Conservation (phyloP, 306 rosid genomes). For the Dicorynia guianensis region DNA sequence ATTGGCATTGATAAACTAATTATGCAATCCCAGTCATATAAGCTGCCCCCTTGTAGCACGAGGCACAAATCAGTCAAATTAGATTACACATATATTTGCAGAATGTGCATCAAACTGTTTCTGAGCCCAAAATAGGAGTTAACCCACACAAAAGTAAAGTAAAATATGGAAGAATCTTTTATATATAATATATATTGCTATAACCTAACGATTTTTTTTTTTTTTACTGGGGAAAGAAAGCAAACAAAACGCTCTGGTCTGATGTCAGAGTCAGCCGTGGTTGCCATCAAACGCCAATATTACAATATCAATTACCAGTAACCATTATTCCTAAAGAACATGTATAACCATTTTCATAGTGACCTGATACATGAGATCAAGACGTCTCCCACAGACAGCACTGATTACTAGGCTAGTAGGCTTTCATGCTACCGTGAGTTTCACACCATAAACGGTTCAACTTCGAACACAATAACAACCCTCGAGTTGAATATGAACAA, state of each 20-base stretch:
- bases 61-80: conserved; percentile 20
- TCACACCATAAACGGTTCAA: conserved; percentile 4
- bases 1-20: neutral
- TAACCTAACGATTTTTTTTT: too few species aligned
- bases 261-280: too few species aligned
- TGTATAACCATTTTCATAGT: neutral
- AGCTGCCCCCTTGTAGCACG: neutral
- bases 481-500: neutral
- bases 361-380: neutral
- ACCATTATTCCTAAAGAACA: neutral
- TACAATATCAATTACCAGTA: neutral
- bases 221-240: too few species aligned
- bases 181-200: neutral
- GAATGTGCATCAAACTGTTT: conserved; percentile 27
- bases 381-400: neutral
- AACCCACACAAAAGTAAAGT: conserved; percentile 25
- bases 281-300: neutral
- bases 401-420: neutral
- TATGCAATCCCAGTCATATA: conserved; percentile 23
- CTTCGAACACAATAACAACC: neutral
- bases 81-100: conserved; percentile 2
- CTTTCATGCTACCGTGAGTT: neutral
- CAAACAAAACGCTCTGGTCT: too few species aligned
- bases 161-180: neutral
- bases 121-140: conserved; percentile 22